Evolutionary conservation across 805 yeast genomes (phyloP), one percentile per base, ranked within the genome.

Genomic region (Lachancea thermotolerans): DNA sequence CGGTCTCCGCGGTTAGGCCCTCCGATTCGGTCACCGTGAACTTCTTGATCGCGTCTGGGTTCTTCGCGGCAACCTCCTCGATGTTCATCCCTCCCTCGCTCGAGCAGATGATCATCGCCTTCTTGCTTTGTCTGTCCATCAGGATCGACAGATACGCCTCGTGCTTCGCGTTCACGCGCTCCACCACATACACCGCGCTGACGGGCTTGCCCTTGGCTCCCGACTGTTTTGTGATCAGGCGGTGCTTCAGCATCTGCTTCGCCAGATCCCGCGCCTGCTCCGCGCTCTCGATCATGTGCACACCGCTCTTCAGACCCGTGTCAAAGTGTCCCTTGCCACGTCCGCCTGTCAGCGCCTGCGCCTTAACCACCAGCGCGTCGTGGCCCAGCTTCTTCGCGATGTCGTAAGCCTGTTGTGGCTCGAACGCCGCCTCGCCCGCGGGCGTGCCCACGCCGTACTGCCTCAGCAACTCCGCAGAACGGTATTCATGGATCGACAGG

Each of bases 1-100:
- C 96, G 57, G 81, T 73, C 52, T 72, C 75, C 57, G 81, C 85
- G 55, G 91, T 80, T 63, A 93, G 85, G 64, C 96, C 97, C 45
- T 71, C 70, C 48, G 82, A 76, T 58, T 87, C 75, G 57, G 84
- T 82, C 49, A 93, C 80, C 54, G 84, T 75, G 77, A 81, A 88
- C 54, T 91, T 82, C 72, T 87, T 83, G 73, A 93, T 93, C 56
- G 95, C 95, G 47, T 78, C 79, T 44, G 99, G 99, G 68, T 79
- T 82, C 58, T 77, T 80, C 56, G 82, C 82, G 50, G 99, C 99
- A 57, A 93, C 98, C 67, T 95, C 96, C 77, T 93, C 99, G 63
- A 93, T 93, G 73, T 93, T 96, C 95, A 93, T 90, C 75, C 99
- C 99, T 74, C 99, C 99, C 73, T 93, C 93, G 52, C 95, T 75